Conservation (phyloP, 371 early-diverging fungal genomes). For the Mucor circinelloides region DNA sequence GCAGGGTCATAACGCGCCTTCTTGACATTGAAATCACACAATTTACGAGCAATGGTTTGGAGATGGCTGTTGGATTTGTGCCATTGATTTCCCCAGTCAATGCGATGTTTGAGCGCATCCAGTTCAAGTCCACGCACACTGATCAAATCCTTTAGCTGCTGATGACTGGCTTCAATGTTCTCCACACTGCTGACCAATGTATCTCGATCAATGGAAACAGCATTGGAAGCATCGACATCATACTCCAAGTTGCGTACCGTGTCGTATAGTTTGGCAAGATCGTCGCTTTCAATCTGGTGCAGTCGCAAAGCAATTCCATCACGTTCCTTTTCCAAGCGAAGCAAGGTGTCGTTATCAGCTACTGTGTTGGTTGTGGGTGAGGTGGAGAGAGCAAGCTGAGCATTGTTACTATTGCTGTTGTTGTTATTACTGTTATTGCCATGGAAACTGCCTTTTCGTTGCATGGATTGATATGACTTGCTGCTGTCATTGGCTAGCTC, state of each 20-base stretch:
- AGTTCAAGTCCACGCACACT: constrained; percentile 26
- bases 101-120: constrained; percentile 33
- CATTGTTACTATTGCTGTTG: neutral
- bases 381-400: neutral
- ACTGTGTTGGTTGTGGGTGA: neutral
- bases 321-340: constrained; percentile 49
- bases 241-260: constrained; percentile 34
- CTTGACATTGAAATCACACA: constrained; percentile 47
- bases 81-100: constrained; percentile 45
- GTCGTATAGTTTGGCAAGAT: constrained; percentile 31
- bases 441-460: neutral
- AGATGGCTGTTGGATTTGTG: constrained; percentile 41
- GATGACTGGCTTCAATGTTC: constrained; percentile 27
- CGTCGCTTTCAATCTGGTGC: constrained; percentile 43
- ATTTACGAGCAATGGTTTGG: constrained; percentile 39
- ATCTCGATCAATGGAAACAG: constrained; percentile 40
- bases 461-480: neutral
- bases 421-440: neutral
- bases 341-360: constrained; percentile 33
- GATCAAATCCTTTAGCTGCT: constrained; percentile 26
- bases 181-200: constrained; percentile 32
- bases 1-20: constrained; percentile 45
- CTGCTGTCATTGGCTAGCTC: neutral
- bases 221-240: constrained; percentile 43
- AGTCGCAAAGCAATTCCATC: constrained; percentile 37